phyloP scores from a whole-genome alignment of 208 protist genomes.

The Phytomonas sp. region DNA sequence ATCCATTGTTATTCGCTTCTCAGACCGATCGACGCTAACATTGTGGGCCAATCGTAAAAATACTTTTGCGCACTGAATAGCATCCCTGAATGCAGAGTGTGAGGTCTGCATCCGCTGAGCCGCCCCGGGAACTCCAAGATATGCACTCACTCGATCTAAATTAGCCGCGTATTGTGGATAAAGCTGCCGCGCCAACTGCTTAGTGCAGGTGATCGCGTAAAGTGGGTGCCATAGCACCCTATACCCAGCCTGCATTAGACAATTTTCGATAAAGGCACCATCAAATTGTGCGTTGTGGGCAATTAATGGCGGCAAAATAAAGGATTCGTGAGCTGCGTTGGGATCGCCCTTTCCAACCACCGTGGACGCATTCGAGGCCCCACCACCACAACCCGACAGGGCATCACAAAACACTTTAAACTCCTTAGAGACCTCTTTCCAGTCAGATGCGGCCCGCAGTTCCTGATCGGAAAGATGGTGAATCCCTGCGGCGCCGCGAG shows the following conservation, averaged over 20 bases:
- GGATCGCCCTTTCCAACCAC: background rate
- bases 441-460: background rate
- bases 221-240: constrained; percentile 33
- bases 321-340: constrained; percentile 5
- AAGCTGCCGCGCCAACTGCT: constrained; percentile 26
- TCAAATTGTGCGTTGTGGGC: constrained; percentile 67
- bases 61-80: constrained; percentile 36
- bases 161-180: constrained; percentile 34
- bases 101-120: constrained; percentile 15
- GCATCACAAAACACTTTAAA: background rate
- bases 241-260: constrained; percentile 27
- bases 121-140: constrained; percentile 24
- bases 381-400: background rate
- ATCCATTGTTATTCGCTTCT: background rate
- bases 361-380: background rate
- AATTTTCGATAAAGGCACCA: constrained; percentile 29
- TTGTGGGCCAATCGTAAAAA: constrained; percentile 24
- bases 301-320: constrained; percentile 45
- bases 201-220: constrained; percentile 43
- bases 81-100: constrained; percentile 50
- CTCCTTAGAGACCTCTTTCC: background rate
- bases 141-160: constrained; percentile 32
- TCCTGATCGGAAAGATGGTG: constrained; percentile 26
- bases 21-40: background rate
- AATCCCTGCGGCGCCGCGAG: constrained; percentile 14